phyloP scores from a whole-genome alignment of 768 basidiomycete genomes.

The Pulveroboletus sp. region DNA sequence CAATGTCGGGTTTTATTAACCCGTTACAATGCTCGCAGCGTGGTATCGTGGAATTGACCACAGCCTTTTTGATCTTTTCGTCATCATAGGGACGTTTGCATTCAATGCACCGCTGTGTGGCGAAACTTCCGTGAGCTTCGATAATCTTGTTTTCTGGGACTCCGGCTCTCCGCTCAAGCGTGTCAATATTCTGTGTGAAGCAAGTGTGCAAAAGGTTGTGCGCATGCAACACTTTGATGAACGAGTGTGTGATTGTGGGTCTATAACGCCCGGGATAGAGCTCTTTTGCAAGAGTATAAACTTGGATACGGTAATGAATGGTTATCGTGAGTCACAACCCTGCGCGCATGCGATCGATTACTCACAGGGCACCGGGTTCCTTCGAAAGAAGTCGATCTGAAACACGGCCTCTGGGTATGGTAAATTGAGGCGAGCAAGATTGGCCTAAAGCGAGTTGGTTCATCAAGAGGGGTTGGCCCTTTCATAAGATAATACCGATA shows the following conservation, averaged over 20 bases:
- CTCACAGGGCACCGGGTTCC: conserved; percentile 78
- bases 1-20: conserved; percentile 90
- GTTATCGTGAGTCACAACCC: neutral
- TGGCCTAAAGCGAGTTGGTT: conserved; percentile 47
- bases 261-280: conserved; percentile 88
- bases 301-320: conserved; percentile 32
- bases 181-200: conserved; percentile 93
- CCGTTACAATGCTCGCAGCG: conserved; percentile 67
- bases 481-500: conserved; percentile 6
- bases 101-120: conserved; percentile 76
- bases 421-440: conserved; percentile 70
- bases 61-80: conserved; percentile 62
- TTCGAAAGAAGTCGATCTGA: conserved; percentile 81
- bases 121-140: conserved; percentile 97
- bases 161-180: conserved; percentile 82
- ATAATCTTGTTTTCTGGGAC: conserved; percentile 72
- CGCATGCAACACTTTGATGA: conserved; percentile 76
- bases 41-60: conserved; percentile 57
- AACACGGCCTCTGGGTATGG: conserved; percentile 97
- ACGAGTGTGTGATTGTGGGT: conserved; percentile 88
- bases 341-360: neutral
- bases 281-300: conserved; percentile 91
- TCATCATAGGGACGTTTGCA: conserved; percentile 62
- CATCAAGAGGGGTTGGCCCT: neutral
- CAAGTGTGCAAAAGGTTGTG: conserved; percentile 69